Evolutionary conservation across 2,329 filamentous ascomycete species (phyloP).

Genomic region (Phaeomoniella chlamydospora): DNA sequence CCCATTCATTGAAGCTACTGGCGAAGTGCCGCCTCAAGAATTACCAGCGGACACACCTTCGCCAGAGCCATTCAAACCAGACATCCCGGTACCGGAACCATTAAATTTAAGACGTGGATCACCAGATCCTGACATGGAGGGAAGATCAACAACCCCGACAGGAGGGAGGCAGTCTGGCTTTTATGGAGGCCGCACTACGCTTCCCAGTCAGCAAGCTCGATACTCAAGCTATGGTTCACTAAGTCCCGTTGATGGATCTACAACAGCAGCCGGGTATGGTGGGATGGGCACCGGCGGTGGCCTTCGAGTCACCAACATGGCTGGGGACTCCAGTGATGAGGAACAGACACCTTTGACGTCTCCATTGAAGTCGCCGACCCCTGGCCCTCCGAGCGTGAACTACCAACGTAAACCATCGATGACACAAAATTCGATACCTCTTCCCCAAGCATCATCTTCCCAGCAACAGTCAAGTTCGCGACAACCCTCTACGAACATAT

Average conservation of each 20-base stretch:
- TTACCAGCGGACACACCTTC: not conserved
- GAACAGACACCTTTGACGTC: not conserved
- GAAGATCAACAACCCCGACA: not conserved
- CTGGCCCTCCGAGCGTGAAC: not conserved
- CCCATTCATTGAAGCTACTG: conserved; percentile 11
- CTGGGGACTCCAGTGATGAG: not conserved
- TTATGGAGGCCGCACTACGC: conserved; percentile 13
- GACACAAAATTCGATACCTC: not conserved
- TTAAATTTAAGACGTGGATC: not conserved
- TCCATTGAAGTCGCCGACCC: not conserved
- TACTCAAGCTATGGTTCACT: conserved; percentile 7
- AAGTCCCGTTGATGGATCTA: conserved; percentile 1
- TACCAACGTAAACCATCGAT: not conserved
- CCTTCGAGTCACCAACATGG: not conserved
- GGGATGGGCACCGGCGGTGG: conserved; percentile 3
- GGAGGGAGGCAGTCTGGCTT: not conserved
- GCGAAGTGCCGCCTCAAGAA: not conserved
- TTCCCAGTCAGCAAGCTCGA: conserved; percentile 17
- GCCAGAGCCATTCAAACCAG: not conserved
- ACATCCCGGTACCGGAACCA: not conserved
- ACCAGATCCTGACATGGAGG: not conserved
- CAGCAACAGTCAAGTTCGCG: conserved; percentile 7
- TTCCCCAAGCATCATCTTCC: conserved; percentile 5
- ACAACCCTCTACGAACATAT: conserved; percentile 4
- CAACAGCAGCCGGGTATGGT: conserved; percentile 3